Conservation (phyloP, 208 protist species). For the Leishmania aethiopica region DNA sequence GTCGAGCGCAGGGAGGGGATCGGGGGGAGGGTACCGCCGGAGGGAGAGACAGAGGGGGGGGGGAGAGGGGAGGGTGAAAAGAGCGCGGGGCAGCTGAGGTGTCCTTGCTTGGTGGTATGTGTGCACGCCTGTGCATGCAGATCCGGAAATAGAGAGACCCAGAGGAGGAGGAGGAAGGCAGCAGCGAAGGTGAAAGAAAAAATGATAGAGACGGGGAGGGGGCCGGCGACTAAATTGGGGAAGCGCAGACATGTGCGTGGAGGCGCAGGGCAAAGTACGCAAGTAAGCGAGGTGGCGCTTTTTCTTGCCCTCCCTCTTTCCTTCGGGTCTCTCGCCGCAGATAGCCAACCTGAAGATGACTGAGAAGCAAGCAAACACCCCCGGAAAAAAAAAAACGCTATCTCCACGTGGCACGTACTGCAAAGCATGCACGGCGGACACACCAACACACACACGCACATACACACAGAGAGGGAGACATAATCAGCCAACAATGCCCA, state of each 20-base stretch:
- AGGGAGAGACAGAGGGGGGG: not conserved
- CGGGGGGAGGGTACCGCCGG: not conserved
- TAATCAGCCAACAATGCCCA: not conserved
- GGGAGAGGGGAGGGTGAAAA: not conserved
- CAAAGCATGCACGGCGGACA: not conserved
- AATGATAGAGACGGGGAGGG: not conserved
- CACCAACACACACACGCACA: not conserved
- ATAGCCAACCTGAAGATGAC: not conserved
- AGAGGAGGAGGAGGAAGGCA: not conserved
- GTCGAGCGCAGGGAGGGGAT: not conserved
- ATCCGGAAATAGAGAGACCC: not conserved
- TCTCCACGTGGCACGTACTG: not conserved
- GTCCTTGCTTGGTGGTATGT: not conserved
- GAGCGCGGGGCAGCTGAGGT: no score
- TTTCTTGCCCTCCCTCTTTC: not conserved
- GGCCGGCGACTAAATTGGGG: not conserved
- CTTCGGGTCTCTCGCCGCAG: not conserved
- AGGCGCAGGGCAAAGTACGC: not conserved
- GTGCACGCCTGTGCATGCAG: not conserved
- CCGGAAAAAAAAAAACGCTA: not conserved
- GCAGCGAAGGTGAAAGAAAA: no score
- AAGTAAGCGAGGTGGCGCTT: not conserved
- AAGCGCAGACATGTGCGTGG: not conserved
- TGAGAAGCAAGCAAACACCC: not conserved
- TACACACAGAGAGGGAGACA: not conserved